Percentiles rank a stretch among this genome's conserved stretches.
Evolutionary conservation across 2,329 filamentous ascomycete species (phyloP).

Genomic region (Pseudovirgaria hyperparasitica): DNA sequence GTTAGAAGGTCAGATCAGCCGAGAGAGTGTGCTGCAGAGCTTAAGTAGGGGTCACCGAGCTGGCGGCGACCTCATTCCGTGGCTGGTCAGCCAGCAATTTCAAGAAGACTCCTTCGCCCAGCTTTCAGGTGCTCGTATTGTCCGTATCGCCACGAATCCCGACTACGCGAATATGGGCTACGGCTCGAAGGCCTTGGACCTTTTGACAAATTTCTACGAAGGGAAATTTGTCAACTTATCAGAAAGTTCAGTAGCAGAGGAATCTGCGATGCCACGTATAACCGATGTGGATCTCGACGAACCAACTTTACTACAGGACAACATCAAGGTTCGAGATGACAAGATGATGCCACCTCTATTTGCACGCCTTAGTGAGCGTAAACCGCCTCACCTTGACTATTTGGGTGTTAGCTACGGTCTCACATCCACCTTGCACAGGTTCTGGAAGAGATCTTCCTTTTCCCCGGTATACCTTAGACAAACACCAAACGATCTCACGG

Average conservation of each 20-base stretch:
- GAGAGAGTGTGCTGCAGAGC: conserved; percentile 80
- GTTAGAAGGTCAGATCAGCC: conserved; percentile 88
- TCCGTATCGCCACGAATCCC: conserved; percentile 91
- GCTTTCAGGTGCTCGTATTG: conserved; percentile 80
- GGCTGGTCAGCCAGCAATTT: conserved; percentile 95
- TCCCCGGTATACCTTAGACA: conserved; percentile 87
- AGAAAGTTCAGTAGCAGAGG: conserved; percentile 49
- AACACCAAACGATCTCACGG: conserved; percentile 90
- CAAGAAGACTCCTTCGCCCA: conserved; percentile 94
- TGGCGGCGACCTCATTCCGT: conserved; percentile 87
- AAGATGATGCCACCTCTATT: conserved; percentile 89
- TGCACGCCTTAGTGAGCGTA: conserved; percentile 71
- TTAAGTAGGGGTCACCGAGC: conserved; percentile 80
- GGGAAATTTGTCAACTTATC: conserved; percentile 78
- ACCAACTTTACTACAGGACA: conserved; percentile 67
- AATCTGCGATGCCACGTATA: conserved; percentile 56
- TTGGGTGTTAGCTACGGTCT: conserved; percentile 91
- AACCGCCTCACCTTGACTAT: conserved; percentile 73
- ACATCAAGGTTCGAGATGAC: conserved; percentile 82
- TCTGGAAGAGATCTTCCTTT: conserved; percentile 87
- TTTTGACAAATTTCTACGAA: conserved; percentile 87
- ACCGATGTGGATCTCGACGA: conserved; percentile 72
- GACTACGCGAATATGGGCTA: conserved; percentile 92
- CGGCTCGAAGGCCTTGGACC: conserved; percentile 73
- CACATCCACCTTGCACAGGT: conserved; percentile 77